phyloP scores from a whole-genome alignment of 495 filamentous ascomycete genomes.

The Talaromyces nanjingensis region DNA sequence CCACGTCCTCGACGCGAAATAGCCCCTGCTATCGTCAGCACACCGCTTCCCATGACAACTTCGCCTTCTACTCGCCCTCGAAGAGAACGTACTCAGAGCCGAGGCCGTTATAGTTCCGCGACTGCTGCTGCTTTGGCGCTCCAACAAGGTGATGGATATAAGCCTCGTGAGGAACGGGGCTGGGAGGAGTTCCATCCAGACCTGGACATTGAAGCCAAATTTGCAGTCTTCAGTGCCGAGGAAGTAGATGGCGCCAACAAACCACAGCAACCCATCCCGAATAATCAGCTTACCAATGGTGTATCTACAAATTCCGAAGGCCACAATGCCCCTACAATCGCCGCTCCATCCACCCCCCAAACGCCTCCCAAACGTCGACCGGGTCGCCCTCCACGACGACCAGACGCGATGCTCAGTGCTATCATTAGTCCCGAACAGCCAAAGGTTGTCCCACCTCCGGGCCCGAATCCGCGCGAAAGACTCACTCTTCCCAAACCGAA shows the following conservation, averaged over 20 bases:
- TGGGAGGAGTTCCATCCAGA: conserved; percentile 98
- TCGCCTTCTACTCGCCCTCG: conserved; percentile 43
- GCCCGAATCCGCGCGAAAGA: conserved; percentile 59
- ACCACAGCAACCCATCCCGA: conserved; percentile 29
- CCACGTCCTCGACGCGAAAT: conserved; percentile 18
- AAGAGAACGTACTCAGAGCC: conserved; percentile 44
- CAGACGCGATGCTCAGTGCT: conserved; percentile 54
- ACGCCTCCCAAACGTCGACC: conserved; percentile 50
- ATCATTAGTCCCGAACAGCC: conserved; percentile 51
- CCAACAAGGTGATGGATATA: conserved; percentile 89
- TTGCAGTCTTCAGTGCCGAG: conserved; percentile 71
- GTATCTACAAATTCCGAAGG: conserved; percentile 6
- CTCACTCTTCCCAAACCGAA: conserved; percentile 59
- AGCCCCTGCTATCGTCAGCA: conserved; percentile 13
- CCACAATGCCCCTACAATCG: conserved; percentile 7
- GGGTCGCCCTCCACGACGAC: conserved; percentile 55
- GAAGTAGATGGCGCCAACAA: conserved; percentile 64
- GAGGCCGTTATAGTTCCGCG: conserved; percentile 62
- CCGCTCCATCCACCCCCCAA: conserved; percentile 16
- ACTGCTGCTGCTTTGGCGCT: conserved; percentile 78
- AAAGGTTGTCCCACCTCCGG: conserved; percentile 53
- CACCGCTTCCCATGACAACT: conserved; percentile 28
- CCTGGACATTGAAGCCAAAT: conserved; percentile 73
- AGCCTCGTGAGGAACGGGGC: conserved; percentile 89
- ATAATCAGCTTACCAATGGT: conserved; percentile 23